phyloP scores from a whole-genome alignment of 306 rosid genomes.

The Medicago ruthenica region DNA sequence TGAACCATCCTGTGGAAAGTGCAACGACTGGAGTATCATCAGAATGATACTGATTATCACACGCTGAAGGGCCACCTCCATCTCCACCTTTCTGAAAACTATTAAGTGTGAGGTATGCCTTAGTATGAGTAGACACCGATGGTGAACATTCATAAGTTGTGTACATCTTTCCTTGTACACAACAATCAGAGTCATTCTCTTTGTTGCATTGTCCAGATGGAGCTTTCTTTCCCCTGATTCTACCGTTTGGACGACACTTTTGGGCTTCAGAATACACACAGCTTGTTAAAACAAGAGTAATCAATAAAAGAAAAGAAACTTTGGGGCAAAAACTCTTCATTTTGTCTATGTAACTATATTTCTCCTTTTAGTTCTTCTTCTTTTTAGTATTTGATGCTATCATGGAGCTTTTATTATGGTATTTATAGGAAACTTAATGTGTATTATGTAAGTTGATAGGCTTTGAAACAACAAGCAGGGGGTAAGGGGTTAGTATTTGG shows the following conservation, averaged over 20 bases:
- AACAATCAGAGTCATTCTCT: constrained; percentile 47
- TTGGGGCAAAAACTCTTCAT: constrained; percentile 32
- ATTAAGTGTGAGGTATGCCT: constrained; percentile 52
- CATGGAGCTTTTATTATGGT: not conserved
- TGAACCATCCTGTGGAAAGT: constrained; percentile 59
- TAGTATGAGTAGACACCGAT: constrained; percentile 26
- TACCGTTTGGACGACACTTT: constrained; percentile 39
- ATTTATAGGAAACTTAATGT: not conserved
- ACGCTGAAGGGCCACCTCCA: constrained; percentile 54
- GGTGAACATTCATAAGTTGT: constrained; percentile 53
- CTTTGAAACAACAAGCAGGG: not conserved
- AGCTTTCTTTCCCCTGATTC: constrained; percentile 40
- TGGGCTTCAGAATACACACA: constrained; percentile 35
- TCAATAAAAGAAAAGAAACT: not conserved
- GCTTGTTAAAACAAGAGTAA: constrained; percentile 1
- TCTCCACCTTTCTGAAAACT: constrained; percentile 58
- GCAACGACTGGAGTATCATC: constrained; percentile 44
- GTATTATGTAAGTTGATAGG: not conserved
- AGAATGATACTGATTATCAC: constrained; percentile 47
- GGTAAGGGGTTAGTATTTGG: not conserved
- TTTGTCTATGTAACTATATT: not conserved
- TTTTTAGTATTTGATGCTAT: not conserved
- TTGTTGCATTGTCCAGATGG: constrained; percentile 47
- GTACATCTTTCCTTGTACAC: constrained; percentile 47
- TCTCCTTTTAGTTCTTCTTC: not conserved